Percentiles rank a stretch among this genome's conserved stretches.
Evolutionary conservation across 306 rosid species (phyloP).

Genomic region (Spatholobus suberectus): DNA sequence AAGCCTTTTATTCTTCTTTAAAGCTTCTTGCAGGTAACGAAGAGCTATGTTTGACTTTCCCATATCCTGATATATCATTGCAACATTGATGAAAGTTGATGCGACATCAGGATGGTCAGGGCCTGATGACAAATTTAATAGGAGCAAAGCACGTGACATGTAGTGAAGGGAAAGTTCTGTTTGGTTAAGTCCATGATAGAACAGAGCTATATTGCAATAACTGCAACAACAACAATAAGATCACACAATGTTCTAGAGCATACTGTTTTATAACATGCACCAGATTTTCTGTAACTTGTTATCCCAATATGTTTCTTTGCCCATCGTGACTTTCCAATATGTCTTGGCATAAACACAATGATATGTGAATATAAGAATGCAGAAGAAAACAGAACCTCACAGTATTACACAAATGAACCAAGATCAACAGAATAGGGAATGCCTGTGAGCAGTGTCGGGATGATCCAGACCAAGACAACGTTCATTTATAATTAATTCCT

Average conservation of each 20-base stretch:
- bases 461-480: constrained; percentile 91
- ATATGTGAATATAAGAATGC: not conserved
- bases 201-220: constrained; percentile 89
- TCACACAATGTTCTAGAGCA: constrained; percentile 18
- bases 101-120: constrained; percentile 93
- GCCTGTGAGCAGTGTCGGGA: constrained; percentile 96
- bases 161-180: constrained; percentile 79
- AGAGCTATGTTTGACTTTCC: constrained; percentile 88
- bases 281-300: not conserved
- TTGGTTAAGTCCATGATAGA: constrained; percentile 83
- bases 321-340: not conserved
- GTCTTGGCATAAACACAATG: not conserved
- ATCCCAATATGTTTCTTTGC: not conserved
- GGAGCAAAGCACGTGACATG: constrained; percentile 83
- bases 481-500: constrained; percentile 84
- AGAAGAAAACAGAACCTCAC: constrained; percentile 40
- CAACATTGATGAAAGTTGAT: constrained; percentile 82
- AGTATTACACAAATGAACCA: not conserved
- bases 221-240: constrained; percentile 54
- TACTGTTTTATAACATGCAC: not conserved
- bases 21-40: constrained; percentile 92
- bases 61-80: constrained; percentile 90
- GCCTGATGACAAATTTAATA: constrained; percentile 82
- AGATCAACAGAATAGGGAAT: constrained; percentile 34
- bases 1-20: constrained; percentile 87